Base-by-base conservation (phyloP, 306 rosid genomes). In the Quercus aquifolioides region DNA sequence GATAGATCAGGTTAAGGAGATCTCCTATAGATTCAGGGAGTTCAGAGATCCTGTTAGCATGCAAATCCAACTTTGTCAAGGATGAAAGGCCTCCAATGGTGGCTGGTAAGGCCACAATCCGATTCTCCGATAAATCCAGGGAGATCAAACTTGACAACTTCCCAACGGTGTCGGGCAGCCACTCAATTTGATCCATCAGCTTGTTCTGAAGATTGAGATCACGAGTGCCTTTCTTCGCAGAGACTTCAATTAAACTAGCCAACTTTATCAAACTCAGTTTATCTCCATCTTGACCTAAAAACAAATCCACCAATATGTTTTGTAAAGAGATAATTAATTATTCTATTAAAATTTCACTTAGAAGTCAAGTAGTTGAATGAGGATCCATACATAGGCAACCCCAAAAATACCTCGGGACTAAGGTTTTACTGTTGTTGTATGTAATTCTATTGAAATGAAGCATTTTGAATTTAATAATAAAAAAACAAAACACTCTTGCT, bases 121-220 rank as follows among this genome's bases (percentile, higher is more conserved):
- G 85, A 63, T 94, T 94, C 76, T 94, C 95, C 0, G 98, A 94
- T 74, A 94, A 89, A 87, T 94, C 97, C 28, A 94, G 89, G n/a
- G 94, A 74, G 13, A 87, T 80, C 86, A 94, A 85, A 84, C 85
- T 82, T 1, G 95, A 87, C 76, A 94, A 80, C 90, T 94, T 94
- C 26, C 98, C 98, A 65, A 94, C 82, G 0, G 97, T 85, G 73
- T 89, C 95, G 28, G 98, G 98, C n/a, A 94, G 82, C 97, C 97
- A 94, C 60, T 91, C 98, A 55, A 94, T 89, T 77, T 87, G 97
- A 65, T 89, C 91, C 92, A 84, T 82, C 87, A 94, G 79, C 85
- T 90, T 90, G 82, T 76, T 87, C 71, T 69, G 86, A 26, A 94
- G 92, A 63, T 90, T 84, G 74, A 94, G 87, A 68, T 84, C 94